Conservation (phyloP, 176 grass and related monocot species). For the Oryza glaberrima region DNA sequence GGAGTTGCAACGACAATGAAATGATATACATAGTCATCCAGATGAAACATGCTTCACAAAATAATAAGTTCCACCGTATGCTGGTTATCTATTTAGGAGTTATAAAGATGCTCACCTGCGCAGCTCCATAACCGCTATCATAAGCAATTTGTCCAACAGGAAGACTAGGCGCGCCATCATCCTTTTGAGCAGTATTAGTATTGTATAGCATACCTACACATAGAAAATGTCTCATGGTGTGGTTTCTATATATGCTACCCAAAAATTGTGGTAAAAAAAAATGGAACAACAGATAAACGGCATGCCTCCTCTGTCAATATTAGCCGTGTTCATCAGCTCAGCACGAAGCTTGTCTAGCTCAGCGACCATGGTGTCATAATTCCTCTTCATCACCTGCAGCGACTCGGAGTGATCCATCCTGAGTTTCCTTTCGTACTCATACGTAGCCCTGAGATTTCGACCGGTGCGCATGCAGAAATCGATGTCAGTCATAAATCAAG, state of each 20-base stretch:
- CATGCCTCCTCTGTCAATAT: slow-evolving; percentile 55
- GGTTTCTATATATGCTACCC: neutral
- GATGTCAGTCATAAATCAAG: neutral
- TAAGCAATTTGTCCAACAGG: slow-evolving; percentile 63
- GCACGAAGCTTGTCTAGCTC: slow-evolving; percentile 87
- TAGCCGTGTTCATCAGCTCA: slow-evolving; percentile 75
- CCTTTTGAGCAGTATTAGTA: slow-evolving; percentile 53
- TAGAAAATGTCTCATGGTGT: slow-evolving; percentile 28
- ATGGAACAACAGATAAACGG: neutral
- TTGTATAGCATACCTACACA: slow-evolving; percentile 63
- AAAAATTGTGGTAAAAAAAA: slow-evolving; percentile 14
- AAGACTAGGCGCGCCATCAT: slow-evolving; percentile 56
- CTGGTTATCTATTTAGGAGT: slow-evolving; percentile 5
- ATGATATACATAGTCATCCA: neutral
- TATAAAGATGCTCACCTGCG: slow-evolving; percentile 52
- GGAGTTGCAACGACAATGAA: neutral
- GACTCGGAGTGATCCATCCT: slow-evolving; percentile 80
- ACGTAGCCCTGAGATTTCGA: slow-evolving; percentile 63
- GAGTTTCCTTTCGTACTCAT: slow-evolving; percentile 92
- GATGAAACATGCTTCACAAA: slow-evolving; percentile 15
- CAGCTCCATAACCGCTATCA: slow-evolving; percentile 56
- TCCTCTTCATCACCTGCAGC: slow-evolving; percentile 79
- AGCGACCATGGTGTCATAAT: slow-evolving; percentile 84
- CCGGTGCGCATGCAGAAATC: neutral
- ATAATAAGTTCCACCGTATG: slow-evolving; percentile 11